Evolutionary conservation across 2,329 filamentous ascomycete species (phyloP), one percentile per base, ranked within the genome.

Genomic region (Parascedosporium putredinis): DNA sequence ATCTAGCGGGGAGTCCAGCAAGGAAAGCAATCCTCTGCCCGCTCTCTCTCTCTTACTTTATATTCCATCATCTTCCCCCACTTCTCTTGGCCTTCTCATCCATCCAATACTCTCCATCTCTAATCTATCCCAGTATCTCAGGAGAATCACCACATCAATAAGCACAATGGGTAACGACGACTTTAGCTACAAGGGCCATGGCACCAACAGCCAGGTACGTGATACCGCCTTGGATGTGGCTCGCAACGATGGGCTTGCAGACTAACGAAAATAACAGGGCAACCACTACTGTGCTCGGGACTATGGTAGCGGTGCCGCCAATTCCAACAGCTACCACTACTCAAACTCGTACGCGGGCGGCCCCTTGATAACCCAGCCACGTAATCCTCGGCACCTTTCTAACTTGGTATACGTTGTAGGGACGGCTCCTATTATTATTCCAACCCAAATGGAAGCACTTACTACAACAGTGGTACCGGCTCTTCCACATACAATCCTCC

Each of bases 341-440:
- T 84, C 79, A 48, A 86, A 86, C 69, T 60, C 52, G 75, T 78
- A 60, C 55, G 72, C 62, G n/a, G 50, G 23, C 8, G 18, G 29
- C 25, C 29, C 24, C 14, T 34, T 16, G 8, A 14, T 43, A 45
- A 36, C 46, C 16, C 44, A 33, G 42, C 25, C n/a, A 18, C 8
- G 9, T 25, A 23, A 20, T 29, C 25, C 23, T 36, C n/a, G 33
- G 4, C 18, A 4, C 45, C 3, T 5, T 9, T 47, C n/a, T n/a
- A n/a, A n/a, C n/a, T n/a, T n/a, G n/a, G n/a, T n/a, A n/a, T 7
- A 2, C 10, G 9, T 29, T 34, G n/a, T 47, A 34, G 74, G 20
- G 59, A 86, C 56, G 81, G 82, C 33, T 84, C 80, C 1, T 87
- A 87, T 71, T 86, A 87, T 68, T 87, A 86, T 67, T 77, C 74